Percentiles rank a stretch among this genome's conserved stretches.
phyloP scores from a whole-genome alignment of 2,329 filamentous ascomycete species.

The Clonostachys chloroleuca region DNA sequence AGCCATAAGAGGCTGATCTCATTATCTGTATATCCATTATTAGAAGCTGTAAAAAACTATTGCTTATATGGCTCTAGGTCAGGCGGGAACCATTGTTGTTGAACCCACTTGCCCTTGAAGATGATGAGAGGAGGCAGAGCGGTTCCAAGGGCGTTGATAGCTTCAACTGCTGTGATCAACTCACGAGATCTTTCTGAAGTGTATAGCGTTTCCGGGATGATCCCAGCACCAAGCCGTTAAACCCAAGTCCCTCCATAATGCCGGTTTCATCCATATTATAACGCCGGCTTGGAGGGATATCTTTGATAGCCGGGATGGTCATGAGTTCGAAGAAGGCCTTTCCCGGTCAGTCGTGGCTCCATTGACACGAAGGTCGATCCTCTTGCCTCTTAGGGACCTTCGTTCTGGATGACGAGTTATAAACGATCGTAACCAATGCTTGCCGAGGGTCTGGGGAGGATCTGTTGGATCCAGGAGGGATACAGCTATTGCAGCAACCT shows the following conservation, averaged over 20 bases:
- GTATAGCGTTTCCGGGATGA: no score
- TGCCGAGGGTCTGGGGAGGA: background rate
- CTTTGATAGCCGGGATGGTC: background rate
- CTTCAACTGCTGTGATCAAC: background rate
- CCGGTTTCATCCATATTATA: background rate
- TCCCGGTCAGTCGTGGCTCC: background rate
- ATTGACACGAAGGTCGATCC: background rate
- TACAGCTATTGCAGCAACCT: background rate
- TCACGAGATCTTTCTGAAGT: no score
- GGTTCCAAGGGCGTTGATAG: conserved; percentile 6
- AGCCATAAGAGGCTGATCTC: conserved; percentile 1
- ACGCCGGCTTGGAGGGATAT: background rate
- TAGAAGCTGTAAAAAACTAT: background rate
- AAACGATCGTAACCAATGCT: background rate
- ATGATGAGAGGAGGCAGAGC: background rate
- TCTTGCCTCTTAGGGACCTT: background rate
- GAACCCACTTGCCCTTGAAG: background rate
- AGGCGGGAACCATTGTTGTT: background rate
- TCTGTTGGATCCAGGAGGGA: background rate
- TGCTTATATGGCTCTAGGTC: no score
- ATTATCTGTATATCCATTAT: background rate
- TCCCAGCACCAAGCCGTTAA: background rate
- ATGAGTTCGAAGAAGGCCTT: background rate
- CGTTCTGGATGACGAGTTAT: background rate
- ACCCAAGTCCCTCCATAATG: background rate